phyloP scores from a whole-genome alignment of 768 basidiomycete genomes.

The Kwoniella dejecticola region DNA sequence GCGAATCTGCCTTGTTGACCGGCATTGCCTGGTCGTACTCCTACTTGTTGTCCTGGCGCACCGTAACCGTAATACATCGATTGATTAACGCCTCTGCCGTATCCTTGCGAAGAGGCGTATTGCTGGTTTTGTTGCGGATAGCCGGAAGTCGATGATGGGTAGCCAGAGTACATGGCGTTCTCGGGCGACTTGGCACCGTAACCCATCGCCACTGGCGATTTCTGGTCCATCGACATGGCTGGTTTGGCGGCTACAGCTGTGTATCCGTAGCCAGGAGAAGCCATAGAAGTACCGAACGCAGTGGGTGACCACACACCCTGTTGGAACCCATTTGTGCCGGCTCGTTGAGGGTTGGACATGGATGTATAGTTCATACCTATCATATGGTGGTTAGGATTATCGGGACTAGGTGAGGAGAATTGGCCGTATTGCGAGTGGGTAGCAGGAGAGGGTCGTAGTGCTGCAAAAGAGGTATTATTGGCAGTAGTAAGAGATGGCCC shows the following conservation, averaged over 20 bases:
- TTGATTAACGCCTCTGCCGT: conserved; percentile 6
- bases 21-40: neutral
- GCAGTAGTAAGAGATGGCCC: conserved; percentile 1
- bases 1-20: conserved; percentile 9
- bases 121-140: conserved; percentile 19
- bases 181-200: conserved; percentile 14
- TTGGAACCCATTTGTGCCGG: conserved; percentile 21
- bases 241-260: conserved; percentile 16
- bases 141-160: conserved; percentile 2
- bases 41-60: conserved; percentile 11
- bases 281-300: conserved; percentile 40
- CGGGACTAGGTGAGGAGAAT: conserved; percentile 20
- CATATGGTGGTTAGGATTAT: conserved; percentile 11
- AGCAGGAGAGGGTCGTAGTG: conserved; percentile 7
- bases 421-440: conserved; percentile 21
- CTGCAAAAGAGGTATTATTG: neutral
- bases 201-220: conserved; percentile 9
- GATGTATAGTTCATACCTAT: conserved; percentile 18
- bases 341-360: conserved; percentile 12
- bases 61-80: conserved; percentile 23
- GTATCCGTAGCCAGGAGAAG: conserved; percentile 37
- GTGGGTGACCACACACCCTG: conserved; percentile 40
- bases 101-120: neutral
- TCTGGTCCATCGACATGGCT: conserved; percentile 20
- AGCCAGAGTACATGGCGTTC: conserved; percentile 5